A percentile compares a stretch with the other conserved stretches of the same genome.
Conservation (phyloP, 2,329 filamentous ascomycete genomes). For the Scedosporium boydii region DNA sequence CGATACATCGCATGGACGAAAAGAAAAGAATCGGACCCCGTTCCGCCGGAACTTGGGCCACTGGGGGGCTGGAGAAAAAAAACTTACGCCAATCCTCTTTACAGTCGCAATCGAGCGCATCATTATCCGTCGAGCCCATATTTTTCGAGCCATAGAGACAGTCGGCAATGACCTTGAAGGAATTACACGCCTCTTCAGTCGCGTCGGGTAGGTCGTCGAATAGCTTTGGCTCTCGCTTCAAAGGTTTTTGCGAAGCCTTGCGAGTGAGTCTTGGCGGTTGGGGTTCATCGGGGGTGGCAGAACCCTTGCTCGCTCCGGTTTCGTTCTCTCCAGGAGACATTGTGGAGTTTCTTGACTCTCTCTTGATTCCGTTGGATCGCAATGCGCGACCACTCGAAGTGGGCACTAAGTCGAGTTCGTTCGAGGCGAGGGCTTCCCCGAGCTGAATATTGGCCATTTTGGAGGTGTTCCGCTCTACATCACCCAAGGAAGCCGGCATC, state of each 20-base stretch:
- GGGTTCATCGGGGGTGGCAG: conserved; percentile 34
- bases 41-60: no score
- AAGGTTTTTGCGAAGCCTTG: conserved; percentile 62
- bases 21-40: neutral
- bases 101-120: conserved; percentile 89
- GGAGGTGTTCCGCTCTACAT: conserved; percentile 4
- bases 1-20: neutral
- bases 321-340: conserved; percentile 1
- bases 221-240: conserved; percentile 52
- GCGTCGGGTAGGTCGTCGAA: conserved; percentile 70
- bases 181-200: conserved; percentile 63
- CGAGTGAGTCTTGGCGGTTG: conserved; percentile 62
- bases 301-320: conserved; percentile 24
- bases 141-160: conserved; percentile 89
- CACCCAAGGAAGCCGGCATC: conserved; percentile 1
- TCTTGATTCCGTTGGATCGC: neutral
- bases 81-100: conserved; percentile 86
- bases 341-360: conserved; percentile 3
- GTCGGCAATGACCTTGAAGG: conserved; percentile 72
- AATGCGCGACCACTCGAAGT: neutral
- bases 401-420: neutral
- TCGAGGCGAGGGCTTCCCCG: conserved; percentile 1
- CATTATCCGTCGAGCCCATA: conserved; percentile 85
- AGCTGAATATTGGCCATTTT: conserved; percentile 4
- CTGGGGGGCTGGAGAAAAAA: neutral